Percentiles rank a stretch among this genome's conserved stretches.
Conservation (phyloP, 192 early-diverging fungal genomes). For the Phlyctochytrium bullatum region DNA sequence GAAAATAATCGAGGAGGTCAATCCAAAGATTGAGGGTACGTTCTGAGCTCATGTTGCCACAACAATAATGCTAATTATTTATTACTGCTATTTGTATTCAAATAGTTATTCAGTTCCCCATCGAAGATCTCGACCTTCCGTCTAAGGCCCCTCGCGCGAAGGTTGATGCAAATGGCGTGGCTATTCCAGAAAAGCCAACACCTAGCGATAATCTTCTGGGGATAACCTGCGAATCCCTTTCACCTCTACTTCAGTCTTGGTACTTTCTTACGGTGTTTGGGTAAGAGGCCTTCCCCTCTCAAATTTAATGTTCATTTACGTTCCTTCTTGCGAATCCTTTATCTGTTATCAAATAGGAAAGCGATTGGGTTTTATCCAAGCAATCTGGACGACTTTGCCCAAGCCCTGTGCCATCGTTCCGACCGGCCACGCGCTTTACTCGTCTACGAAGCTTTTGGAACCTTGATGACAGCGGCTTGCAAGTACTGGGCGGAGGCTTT, state of each 20-base stretch:
- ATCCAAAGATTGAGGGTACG: too few relatives aligned
- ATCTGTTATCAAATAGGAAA: constrained; percentile 42
- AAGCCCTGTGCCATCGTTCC: constrained; percentile 52
- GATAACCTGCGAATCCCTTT: constrained; percentile 44
- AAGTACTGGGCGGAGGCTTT: neutral
- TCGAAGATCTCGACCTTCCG: constrained; percentile 79
- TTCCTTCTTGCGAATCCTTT: constrained; percentile 28
- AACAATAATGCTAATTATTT: too few relatives aligned
- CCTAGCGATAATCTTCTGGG: constrained; percentile 39
- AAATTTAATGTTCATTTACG: constrained; percentile 36
- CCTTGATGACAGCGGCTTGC: constrained; percentile 7
- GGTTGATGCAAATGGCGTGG: constrained; percentile 37
- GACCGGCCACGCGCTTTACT: neutral
- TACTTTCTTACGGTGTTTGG: constrained; percentile 63
- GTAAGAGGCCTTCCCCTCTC: constrained; percentile 32
- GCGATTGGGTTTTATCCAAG: constrained; percentile 68
- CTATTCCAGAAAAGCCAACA: constrained; percentile 39
- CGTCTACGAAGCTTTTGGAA: constrained; percentile 12
- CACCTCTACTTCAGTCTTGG: constrained; percentile 59
- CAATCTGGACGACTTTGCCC: constrained; percentile 75
- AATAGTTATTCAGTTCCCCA: constrained; percentile 65
- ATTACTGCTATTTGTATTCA: constrained; percentile 20
- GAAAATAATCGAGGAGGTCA: too few relatives aligned
- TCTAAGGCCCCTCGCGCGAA: neutral
- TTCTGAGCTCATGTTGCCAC: too few relatives aligned